phyloP scores from a whole-genome alignment of 78 protist species.

The Dictyostelium brefeldianum region DNA sequence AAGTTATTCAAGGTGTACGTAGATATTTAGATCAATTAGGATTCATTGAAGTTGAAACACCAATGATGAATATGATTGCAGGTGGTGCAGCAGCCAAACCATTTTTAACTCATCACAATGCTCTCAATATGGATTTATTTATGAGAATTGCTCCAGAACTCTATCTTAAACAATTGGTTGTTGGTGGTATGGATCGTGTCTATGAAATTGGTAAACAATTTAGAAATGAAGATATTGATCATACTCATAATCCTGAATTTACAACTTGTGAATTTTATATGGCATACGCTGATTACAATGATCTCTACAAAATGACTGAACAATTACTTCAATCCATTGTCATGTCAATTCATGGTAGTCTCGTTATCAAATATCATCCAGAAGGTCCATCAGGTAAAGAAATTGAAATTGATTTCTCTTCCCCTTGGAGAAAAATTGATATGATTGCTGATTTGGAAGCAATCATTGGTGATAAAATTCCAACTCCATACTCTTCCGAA shows the following conservation, averaged over 20 bases:
- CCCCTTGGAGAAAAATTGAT: conserved; percentile 97
- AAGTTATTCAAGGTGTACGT: conserved; percentile 94
- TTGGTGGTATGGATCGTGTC: conserved; percentile 99
- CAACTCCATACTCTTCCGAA: conserved; percentile 76
- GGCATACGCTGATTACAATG: conserved; percentile 99
- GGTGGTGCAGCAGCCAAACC: conserved; percentile 99
- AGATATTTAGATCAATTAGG: conserved; percentile 87
- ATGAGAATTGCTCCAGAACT: conserved; percentile 99
- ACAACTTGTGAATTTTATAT: conserved; percentile 99
- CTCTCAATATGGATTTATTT: conserved; percentile 95
- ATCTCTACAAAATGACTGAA: conserved; percentile 98
- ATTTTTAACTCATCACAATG: conserved; percentile 99
- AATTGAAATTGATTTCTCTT: conserved; percentile 97
- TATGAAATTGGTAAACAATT: conserved; percentile 99
- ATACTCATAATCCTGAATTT: conserved; percentile 99
- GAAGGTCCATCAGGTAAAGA: conserved; percentile 76
- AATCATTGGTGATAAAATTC: conserved; percentile 81
- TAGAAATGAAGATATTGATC: conserved; percentile 99
- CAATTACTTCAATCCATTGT: conserved; percentile 88
- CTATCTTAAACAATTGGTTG: conserved; percentile 98
- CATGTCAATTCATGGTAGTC: conserved; percentile 82
- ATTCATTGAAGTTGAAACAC: conserved; percentile 99
- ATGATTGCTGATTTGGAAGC: conserved; percentile 94
- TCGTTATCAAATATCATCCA: conserved; percentile 87
- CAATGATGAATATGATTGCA: conserved; percentile 98